Percentiles rank a stretch among this genome's conserved stretches.
Conservation (phyloP, 2,329 filamentous ascomycete species). For the Colletotrichum somersetense region DNA sequence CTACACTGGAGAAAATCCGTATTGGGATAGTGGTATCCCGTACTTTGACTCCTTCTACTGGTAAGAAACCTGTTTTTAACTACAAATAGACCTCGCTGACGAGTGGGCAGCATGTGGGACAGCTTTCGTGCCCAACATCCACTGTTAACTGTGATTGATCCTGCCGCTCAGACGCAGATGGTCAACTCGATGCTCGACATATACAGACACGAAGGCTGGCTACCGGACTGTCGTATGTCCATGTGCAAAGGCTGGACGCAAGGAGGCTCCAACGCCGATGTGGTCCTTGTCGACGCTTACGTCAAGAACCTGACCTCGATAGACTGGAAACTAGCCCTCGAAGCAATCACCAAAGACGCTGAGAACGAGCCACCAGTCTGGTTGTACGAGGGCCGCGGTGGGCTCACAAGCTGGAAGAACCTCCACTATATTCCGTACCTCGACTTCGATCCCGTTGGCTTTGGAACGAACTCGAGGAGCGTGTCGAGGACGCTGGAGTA, state of each 20-base stretch:
- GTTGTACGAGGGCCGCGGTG: conserved; percentile 75
- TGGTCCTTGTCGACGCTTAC: conserved; percentile 72
- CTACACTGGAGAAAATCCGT: conserved; percentile 74
- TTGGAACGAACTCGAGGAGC: conserved; percentile 72
- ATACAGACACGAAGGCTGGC: conserved; percentile 73
- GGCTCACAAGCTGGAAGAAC: conserved; percentile 73
- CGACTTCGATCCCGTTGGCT: conserved; percentile 69
- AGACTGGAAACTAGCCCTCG: conserved; percentile 71
- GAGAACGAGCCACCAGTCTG: conserved; percentile 72
- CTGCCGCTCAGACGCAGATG: conserved; percentile 69
- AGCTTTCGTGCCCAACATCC: conserved; percentile 73
- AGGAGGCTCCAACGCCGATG: conserved; percentile 76
- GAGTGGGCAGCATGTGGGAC: conserved; percentile 67
- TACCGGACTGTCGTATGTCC: conserved; percentile 78
- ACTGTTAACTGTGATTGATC: conserved; percentile 73
- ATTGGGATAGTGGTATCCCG: conserved; percentile 71
- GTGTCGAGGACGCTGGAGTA: conserved; percentile 78
- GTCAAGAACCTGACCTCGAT: conserved; percentile 72
- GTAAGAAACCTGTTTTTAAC: conserved; percentile 3
- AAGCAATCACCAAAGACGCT: conserved; percentile 74
- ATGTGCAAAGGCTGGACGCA: conserved; percentile 76
- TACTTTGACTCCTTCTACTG: conserved; percentile 71
- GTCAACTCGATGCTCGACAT: conserved; percentile 74
- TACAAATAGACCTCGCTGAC: conserved; percentile 9
- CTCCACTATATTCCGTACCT: conserved; percentile 75